Base-by-base conservation (phyloP, 164 flowering plant species). In the Brasenia schreberi region DNA sequence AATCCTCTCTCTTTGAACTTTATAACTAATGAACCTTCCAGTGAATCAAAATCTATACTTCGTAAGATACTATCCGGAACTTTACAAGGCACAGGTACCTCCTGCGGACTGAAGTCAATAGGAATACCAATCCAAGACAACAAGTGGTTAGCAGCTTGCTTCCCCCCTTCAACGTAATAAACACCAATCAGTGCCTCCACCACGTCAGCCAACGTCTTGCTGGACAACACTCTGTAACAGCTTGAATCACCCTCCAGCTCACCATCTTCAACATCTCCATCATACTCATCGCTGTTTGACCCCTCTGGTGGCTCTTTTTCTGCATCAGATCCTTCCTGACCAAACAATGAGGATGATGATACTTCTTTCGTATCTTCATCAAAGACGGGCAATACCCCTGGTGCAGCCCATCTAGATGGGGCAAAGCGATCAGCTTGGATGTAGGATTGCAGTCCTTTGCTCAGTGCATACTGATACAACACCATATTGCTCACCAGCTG, bases 391-490 rank as follows among this genome's bases (percentile, higher is more conserved):
- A 82, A 86, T 62, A 95, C 99, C 7, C 99, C 99, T 43, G 99
- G 99, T 71, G 99, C 99, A 80, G 99, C 90, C 99, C 97, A 95
- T 78, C 99, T 81, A 67, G 96, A 90, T 71, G 97, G 97, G 70
- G 99, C 87, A 82, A 95, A 95, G 65, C 99, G 87, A 81, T 95
- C 99, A 59, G 97, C 97, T 80, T 92, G 99, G 67, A 95, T 95
- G 73, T 85, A 95, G 18, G 89, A 84, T 68, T 95, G 99, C 67
- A 95, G 90, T 65, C 88, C 92, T 81, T 85, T 95, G 66, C 33
- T 77, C 69, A 95, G 73, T 11, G 99, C 97, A 75, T 69, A 81
- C 64, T 88, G 92, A 76, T 88, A 95, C 18, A 95, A 75, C 19
- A 88, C 91, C 88, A 92, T 80, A 79, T 95, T 95, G 71, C 99